Evolutionary conservation across 352 stramenopile genomes (phyloP).

Genomic region (Pythium myriotylum): DNA sequence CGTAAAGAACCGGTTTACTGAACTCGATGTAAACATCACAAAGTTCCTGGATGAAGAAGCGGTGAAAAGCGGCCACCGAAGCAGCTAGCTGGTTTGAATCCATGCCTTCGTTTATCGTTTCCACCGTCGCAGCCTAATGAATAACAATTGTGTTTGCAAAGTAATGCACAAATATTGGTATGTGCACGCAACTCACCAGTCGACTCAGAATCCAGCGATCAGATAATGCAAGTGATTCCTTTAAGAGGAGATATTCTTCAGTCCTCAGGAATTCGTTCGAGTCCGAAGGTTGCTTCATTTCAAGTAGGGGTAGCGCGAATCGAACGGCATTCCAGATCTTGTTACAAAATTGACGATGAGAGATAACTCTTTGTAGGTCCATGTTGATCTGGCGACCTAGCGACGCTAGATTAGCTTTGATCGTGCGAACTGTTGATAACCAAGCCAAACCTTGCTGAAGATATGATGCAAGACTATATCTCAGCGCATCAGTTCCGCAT

Average conservation of each 20-base stretch:
- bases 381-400: constrained; percentile 84
- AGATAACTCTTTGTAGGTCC: constrained; percentile 84
- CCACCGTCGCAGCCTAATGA: constrained; percentile 33
- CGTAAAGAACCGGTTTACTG: constrained; percentile 82
- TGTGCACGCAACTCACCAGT: constrained; percentile 40
- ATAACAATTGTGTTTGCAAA: neutral
- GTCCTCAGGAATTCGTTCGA: neutral
- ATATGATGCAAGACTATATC: constrained; percentile 97
- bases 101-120: constrained; percentile 65
- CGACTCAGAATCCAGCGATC: constrained; percentile 88
- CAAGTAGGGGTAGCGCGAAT: constrained; percentile 69
- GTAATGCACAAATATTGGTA: neutral
- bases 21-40: constrained; percentile 91
- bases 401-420: too few relatives aligned
- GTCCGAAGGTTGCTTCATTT: constrained; percentile 15
- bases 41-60: constrained; percentile 87
- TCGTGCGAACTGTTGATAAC: too few relatives aligned
- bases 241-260: constrained; percentile 16
- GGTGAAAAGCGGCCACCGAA: constrained; percentile 71
- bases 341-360: constrained; percentile 89
- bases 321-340: constrained; percentile 89
- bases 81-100: constrained; percentile 65
- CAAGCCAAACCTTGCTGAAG: constrained; percentile 81
- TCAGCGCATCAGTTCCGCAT: constrained; percentile 97
- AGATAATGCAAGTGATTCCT: constrained; percentile 53